Evolutionary conservation across 805 yeast genomes (phyloP), one percentile per base, ranked within the genome.

Genomic region (Metschnikowia continentalis): DNA sequence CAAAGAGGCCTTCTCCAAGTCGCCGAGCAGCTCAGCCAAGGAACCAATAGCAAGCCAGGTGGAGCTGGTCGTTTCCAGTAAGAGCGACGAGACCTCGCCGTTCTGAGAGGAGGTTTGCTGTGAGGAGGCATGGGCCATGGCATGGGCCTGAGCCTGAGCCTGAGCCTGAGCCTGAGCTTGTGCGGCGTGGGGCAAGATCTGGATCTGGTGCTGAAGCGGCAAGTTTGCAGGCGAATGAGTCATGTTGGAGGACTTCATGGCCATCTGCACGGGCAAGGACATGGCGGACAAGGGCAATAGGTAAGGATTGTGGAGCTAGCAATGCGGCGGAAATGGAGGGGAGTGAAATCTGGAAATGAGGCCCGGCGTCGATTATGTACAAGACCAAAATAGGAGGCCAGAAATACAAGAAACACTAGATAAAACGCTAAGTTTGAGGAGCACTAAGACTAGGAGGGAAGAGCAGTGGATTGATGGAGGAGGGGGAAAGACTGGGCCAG

Each of bases 31-130:
- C 66, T 92, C 97, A 20, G 98, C 97, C 56, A 90, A 77, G 7
- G 89, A 80, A 19, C 97, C 97, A 49, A 90, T 82, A 17, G 95
- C 90, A 44, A 88, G 72, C 97, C 97, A 90, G 3, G 96, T 86
- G 49, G 85, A 86, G 1, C 88, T 83, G 22, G 89, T 84, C 46
- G 89, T 83, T 64, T 78, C 71, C 54, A 67, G 49, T 32, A 58
- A 54, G 26, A 57, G 54, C 15, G 57, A 55, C 39, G 50, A 39
- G 3, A 52, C 54, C 30, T 56, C 59, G 41, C 49, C 55, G 22
- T 26, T 41, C 17, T 38, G 47, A 19, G 48, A 23, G 30, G 53
- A 47, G 38, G 37, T 33, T 20, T 54, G 49, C 40, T 42, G 57
- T 19, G 47, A 48, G n/a, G 52, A 53, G 20, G 48, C 55, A 22